phyloP scores from a whole-genome alignment of 1,284 basidiomycete genomes.

The Austroboletus niveus region DNA sequence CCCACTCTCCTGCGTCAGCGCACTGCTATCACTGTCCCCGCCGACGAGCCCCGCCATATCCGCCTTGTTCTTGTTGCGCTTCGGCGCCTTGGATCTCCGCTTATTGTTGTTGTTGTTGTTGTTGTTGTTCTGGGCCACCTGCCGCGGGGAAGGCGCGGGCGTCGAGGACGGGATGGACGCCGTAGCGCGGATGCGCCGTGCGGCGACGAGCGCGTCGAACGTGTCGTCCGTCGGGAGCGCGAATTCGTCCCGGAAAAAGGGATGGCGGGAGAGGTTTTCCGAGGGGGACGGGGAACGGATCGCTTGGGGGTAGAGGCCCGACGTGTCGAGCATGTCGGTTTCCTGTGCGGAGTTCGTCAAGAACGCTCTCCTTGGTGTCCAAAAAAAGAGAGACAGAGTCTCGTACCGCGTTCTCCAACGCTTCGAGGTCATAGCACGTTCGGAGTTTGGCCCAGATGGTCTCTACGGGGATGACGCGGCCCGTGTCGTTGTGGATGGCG shows the following conservation, averaged over 20 bases:
- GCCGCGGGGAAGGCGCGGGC: constrained; percentile 45
- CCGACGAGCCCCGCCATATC: constrained; percentile 68
- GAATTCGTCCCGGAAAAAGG: constrained; percentile 70
- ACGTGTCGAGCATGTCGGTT: constrained; percentile 58
- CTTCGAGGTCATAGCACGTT: constrained; percentile 73
- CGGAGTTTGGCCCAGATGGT: constrained; percentile 75
- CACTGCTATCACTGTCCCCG: constrained; percentile 79
- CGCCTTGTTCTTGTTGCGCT: constrained; percentile 29
- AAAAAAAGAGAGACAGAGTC: background rate
- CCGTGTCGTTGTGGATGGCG: constrained; percentile 68
- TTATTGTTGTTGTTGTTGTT: constrained; percentile 9
- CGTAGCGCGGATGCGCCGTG: constrained; percentile 63
- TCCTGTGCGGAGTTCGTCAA: constrained; percentile 38
- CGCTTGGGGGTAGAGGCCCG: constrained; percentile 46
- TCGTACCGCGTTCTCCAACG: constrained; percentile 63
- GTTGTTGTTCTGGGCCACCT: constrained; percentile 5
- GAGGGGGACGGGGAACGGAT: constrained; percentile 62
- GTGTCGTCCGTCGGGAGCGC: constrained; percentile 56
- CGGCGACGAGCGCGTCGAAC: constrained; percentile 55
- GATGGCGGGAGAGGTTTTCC: constrained; percentile 63
- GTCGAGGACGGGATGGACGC: constrained; percentile 56
- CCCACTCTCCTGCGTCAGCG: constrained; percentile 73
- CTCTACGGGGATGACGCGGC: constrained; percentile 56
- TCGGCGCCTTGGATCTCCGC: constrained; percentile 25
- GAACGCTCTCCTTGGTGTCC: too few species aligned